phyloP scores from a whole-genome alignment of 345 rosid species.

The Salix purpurea region DNA sequence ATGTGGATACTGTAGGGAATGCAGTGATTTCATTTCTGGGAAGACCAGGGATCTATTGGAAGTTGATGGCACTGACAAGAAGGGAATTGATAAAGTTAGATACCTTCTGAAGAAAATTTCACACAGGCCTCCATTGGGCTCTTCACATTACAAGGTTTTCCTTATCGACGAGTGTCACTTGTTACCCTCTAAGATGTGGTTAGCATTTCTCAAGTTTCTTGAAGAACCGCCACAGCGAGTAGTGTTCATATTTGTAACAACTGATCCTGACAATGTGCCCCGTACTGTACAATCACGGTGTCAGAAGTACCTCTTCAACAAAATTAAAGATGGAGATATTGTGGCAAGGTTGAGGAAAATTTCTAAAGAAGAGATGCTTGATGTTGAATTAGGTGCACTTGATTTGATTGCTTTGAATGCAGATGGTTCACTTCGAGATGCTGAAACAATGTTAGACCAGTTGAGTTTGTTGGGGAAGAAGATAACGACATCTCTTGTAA shows the following conservation, averaged over 20 bases:
- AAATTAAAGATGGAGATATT: constrained; percentile 83
- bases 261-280: constrained; percentile 90
- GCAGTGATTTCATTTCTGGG: constrained; percentile 71
- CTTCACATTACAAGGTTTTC: constrained; percentile 59
- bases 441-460: constrained; percentile 97
- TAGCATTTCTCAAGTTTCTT: constrained; percentile 81
- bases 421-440: constrained; percentile 97
- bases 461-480: constrained; percentile 87
- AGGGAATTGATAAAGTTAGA: constrained; percentile 59
- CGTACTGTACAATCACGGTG: constrained; percentile 92
- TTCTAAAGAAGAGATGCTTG: constrained; percentile 67
- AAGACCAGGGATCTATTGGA: constrained; percentile 63
- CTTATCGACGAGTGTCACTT: constrained; percentile 90
- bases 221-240: constrained; percentile 71
- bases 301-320: constrained; percentile 86
- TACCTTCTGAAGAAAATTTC: constrained; percentile 56
- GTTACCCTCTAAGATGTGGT: constrained; percentile 83
- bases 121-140: constrained; percentile 39
- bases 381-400: constrained; percentile 83
- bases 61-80: constrained; percentile 72
- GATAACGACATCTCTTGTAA: constrained; percentile 75
- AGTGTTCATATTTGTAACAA: constrained; percentile 80
- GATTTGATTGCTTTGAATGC: constrained; percentile 89
- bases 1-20: constrained; percentile 76
- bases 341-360: constrained; percentile 60